A percentile compares a stretch with the other conserved stretches of the same genome.
Conservation (phyloP, 305 asterid species). For the Rubia peregrina region DNA sequence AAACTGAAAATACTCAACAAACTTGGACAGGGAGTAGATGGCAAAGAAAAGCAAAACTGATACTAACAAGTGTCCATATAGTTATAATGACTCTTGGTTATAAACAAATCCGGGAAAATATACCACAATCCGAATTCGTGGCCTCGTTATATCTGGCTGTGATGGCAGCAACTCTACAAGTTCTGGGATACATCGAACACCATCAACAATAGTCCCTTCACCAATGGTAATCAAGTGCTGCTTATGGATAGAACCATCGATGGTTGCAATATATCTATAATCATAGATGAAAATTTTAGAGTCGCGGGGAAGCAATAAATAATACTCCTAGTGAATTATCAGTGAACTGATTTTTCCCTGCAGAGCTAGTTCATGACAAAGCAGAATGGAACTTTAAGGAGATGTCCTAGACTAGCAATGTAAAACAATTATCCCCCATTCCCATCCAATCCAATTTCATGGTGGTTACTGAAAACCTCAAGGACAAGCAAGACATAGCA, state of each 20-base stretch:
- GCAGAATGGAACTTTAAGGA: neutral
- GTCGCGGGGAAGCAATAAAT: no score
- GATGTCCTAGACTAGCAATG: neutral
- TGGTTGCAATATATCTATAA: constrained; percentile 81
- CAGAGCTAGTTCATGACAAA: neutral
- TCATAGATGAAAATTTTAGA: constrained; percentile 14
- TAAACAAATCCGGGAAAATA: constrained; percentile 8
- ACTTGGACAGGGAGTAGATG: neutral
- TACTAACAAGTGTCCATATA: neutral
- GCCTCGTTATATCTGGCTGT: constrained; percentile 70
- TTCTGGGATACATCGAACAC: constrained; percentile 80
- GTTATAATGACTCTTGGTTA: constrained; percentile 1
- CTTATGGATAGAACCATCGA: constrained; percentile 59
- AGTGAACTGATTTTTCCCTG: neutral
- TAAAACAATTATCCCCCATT: neutral
- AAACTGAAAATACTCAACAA: neutral
- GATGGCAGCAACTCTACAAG: constrained; percentile 73
- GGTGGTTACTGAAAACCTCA: neutral
- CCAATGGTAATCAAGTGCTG: constrained; percentile 65
- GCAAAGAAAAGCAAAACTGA: neutral
- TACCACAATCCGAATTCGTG: constrained; percentile 92
- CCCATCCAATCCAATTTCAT: neutral
- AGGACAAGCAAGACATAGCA: constrained; percentile 1
- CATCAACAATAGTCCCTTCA: constrained; percentile 81
- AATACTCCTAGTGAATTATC: no score